phyloP scores from a whole-genome alignment of 108 stramenopile genomes.

The Bacterosira constricta region DNA sequence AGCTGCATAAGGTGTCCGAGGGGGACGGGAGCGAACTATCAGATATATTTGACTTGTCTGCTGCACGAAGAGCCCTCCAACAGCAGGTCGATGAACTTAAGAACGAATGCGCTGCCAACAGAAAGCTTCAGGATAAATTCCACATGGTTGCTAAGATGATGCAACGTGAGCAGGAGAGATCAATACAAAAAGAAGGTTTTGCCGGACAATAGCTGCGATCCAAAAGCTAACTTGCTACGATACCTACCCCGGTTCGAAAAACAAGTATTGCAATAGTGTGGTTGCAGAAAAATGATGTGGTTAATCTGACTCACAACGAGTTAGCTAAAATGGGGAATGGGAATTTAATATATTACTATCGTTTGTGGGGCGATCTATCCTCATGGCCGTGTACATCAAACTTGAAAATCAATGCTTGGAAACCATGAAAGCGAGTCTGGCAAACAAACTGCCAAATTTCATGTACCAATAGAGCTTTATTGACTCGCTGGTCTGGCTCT shows the following conservation, averaged over 20 bases:
- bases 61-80: conserved; percentile 57
- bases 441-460: background rate
- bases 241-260: too few species aligned
- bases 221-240: too few species aligned
- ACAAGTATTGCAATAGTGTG: background rate
- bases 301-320: conserved; percentile 2
- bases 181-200: conserved; percentile 40
- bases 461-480: background rate
- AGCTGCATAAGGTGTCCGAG: conserved; percentile 74
- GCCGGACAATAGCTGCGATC: conserved; percentile 1
- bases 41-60: conserved; percentile 72
- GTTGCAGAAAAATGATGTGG: background rate
- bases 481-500: too few species aligned
- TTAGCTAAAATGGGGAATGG: background rate
- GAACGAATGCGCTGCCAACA: conserved; percentile 85
- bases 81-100: conserved; percentile 68
- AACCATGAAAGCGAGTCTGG: background rate
- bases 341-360: conserved; percentile 4
- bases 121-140: conserved; percentile 84
- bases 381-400: background rate
- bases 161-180: conserved; percentile 60
- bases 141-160: conserved; percentile 74
- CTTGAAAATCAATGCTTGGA: background rate
- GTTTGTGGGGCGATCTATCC: conserved; percentile 11
- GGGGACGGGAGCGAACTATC: conserved; percentile 55